Evolutionary conservation across 345 rosid species (phyloP).

Genomic region (Salix purpurea): DNA sequence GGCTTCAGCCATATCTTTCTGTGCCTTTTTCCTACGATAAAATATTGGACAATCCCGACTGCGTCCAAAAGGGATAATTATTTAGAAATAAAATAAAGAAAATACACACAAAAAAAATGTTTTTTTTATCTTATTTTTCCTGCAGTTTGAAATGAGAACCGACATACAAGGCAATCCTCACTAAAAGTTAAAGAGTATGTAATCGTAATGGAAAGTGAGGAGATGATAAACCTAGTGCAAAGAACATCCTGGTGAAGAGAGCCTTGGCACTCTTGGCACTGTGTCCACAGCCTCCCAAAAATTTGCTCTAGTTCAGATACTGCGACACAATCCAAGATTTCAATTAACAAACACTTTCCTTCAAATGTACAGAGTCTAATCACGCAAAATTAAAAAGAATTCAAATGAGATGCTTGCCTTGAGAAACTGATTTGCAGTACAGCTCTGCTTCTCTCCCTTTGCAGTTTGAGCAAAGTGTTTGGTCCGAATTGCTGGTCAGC

Average conservation of each 20-base stretch:
- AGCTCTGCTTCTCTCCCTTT: slow-evolving; percentile 94
- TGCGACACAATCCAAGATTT: slow-evolving; percentile 31
- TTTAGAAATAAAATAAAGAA: background rate
- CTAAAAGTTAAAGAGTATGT: background rate
- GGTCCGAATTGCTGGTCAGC: slow-evolving; percentile 43
- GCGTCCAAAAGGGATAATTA: slow-evolving; percentile 8
- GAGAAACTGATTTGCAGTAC: slow-evolving; percentile 82
- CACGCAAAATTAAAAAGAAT: slow-evolving; percentile 1
- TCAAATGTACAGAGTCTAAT: background rate
- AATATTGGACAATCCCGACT: slow-evolving; percentile 99
- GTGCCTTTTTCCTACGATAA: slow-evolving; percentile 91
- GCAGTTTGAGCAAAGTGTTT: slow-evolving; percentile 76
- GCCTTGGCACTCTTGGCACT: slow-evolving; percentile 98
- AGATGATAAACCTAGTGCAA: slow-evolving; percentile 66
- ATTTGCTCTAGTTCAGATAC: slow-evolving; percentile 80
- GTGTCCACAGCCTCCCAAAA: slow-evolving; percentile 89
- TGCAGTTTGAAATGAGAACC: background rate
- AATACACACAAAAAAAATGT: background rate
- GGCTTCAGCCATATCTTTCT: slow-evolving; percentile 91
- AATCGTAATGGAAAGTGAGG: background rate
- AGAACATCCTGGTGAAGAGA: slow-evolving; percentile 99
- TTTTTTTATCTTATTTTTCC: background rate
- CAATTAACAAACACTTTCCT: background rate
- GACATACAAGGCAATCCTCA: too few relatives aligned
- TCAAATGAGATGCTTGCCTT: slow-evolving; percentile 41